phyloP scores from a whole-genome alignment of 2,329 filamentous ascomycete species.

The Didymella pomorum region DNA sequence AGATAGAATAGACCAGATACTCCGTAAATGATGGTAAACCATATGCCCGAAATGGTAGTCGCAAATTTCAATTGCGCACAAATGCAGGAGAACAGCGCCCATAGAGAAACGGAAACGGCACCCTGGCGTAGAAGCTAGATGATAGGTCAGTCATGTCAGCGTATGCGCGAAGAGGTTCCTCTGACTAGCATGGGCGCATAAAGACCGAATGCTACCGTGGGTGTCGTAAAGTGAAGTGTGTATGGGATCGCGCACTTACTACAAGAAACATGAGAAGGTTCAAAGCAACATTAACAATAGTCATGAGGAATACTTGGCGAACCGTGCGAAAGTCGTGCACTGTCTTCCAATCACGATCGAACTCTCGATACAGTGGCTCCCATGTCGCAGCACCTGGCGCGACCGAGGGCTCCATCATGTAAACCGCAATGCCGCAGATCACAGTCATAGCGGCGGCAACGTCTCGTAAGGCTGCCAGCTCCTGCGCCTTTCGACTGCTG shows the following conservation, averaged over 20 bases:
- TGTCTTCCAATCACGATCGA: conserved; percentile 39
- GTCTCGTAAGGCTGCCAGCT: conserved; percentile 41
- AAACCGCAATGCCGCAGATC: conserved; percentile 39
- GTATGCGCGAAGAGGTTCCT: background rate
- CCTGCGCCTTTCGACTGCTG: conserved; percentile 36
- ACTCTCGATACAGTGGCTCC: conserved; percentile 36
- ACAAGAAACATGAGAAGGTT: conserved; percentile 43
- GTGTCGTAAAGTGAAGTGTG: background rate
- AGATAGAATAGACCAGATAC: conserved; percentile 36
- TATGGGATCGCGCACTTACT: conserved; percentile 33
- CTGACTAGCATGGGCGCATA: background rate
- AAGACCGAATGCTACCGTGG: background rate
- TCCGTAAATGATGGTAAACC: conserved; percentile 43
- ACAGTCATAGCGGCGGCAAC: conserved; percentile 37
- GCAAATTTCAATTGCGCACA: conserved; percentile 38
- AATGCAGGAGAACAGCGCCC: conserved; percentile 39
- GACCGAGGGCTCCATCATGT: conserved; percentile 41
- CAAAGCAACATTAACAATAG: conserved; percentile 32
- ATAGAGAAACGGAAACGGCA: conserved; percentile 39
- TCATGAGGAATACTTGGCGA: conserved; percentile 39
- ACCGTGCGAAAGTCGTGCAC: conserved; percentile 39
- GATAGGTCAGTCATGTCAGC: conserved; percentile 8
- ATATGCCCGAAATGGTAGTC: conserved; percentile 35
- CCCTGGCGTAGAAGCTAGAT: conserved; percentile 41
- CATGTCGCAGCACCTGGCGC: conserved; percentile 37